Percentiles rank a stretch among this genome's conserved stretches.
These are phyloP conservation scores for Colletotrichum sp. DNA, from an alignment of 2,329 filamentous ascomycete genomes.

Conservation along the genomic window DNA sequence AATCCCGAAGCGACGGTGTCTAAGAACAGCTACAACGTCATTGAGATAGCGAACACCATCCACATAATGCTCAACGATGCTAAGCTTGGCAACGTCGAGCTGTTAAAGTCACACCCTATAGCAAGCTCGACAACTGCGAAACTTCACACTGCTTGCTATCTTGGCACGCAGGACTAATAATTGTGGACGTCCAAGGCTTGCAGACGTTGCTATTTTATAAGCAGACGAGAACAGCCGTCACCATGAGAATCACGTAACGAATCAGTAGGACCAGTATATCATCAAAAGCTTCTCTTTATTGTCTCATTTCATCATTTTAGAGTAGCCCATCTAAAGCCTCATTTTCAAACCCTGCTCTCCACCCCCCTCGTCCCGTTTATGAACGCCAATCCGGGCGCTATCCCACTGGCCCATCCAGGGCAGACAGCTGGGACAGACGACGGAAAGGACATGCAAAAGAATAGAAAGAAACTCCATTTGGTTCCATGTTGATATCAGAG, in stretches of 20 bases:
- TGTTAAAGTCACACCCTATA: too few relatives aligned
- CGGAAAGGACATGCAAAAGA: not conserved
- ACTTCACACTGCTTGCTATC: not conserved
- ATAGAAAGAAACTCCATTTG: not conserved
- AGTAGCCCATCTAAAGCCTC: not conserved
- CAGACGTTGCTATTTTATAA: not conserved
- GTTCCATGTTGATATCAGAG: slow-evolving; percentile 10
- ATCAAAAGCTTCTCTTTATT: not conserved
- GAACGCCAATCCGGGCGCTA: not conserved
- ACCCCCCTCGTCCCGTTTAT: not conserved
- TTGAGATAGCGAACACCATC: not conserved
- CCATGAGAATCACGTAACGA: not conserved
- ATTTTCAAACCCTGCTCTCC: not conserved
- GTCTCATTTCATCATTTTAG: slow-evolving; percentile 9
- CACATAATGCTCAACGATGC: too few relatives aligned
- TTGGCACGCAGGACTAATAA: not conserved
- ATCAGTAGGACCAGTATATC: not conserved
- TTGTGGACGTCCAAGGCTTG: not conserved
- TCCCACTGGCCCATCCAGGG: not conserved
- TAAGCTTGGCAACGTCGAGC: too few relatives aligned
- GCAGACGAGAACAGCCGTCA: not conserved
- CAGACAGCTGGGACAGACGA: not conserved
- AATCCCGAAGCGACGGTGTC: not conserved
- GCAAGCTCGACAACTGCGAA: not conserved
- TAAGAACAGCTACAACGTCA: not conserved